These are phyloP conservation scores for Geranomyces variabilis DNA, from an alignment of 192 early-diverging fungal genomes.

Conservation along the genomic window DNA sequence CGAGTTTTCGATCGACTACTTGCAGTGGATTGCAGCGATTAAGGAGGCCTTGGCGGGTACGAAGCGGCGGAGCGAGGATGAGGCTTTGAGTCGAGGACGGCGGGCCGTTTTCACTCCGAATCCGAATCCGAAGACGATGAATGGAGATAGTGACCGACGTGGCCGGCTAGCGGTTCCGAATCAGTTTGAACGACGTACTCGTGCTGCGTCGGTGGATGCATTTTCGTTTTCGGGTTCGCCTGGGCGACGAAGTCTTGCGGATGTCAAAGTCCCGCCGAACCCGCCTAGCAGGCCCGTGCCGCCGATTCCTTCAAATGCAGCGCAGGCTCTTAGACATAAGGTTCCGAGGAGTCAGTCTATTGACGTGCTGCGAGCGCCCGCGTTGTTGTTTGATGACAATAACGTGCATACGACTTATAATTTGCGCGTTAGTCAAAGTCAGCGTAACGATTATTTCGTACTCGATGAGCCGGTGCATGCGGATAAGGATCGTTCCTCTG, in stretches of 20 bases:
- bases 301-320: too few relatives aligned
- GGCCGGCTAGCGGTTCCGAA: neutral
- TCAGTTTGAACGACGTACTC: neutral
- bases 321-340: too few relatives aligned
- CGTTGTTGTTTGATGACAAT: too few relatives aligned
- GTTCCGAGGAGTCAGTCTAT: too few relatives aligned
- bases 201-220: neutral
- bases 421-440: too few relatives aligned
- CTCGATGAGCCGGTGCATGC: neutral
- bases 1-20: conserved; percentile 21
- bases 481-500: too few relatives aligned
- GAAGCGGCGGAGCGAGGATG: neutral
- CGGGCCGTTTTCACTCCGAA: neutral
- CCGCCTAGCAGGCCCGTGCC: too few relatives aligned
- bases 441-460: neutral
- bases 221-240: too few relatives aligned
- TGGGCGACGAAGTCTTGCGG: too few relatives aligned
- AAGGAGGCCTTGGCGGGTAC: neutral
- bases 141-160: neutral
- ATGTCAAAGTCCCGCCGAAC: too few relatives aligned
- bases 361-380: too few relatives aligned
- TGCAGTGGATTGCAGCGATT: conserved; percentile 14
- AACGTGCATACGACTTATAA: too few relatives aligned
- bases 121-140: neutral
- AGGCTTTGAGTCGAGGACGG: neutral